Evolutionary conservation across 306 rosid genomes (phyloP), one percentile per base, ranked within the genome.

Genomic region (Cicer cuneatum): DNA sequence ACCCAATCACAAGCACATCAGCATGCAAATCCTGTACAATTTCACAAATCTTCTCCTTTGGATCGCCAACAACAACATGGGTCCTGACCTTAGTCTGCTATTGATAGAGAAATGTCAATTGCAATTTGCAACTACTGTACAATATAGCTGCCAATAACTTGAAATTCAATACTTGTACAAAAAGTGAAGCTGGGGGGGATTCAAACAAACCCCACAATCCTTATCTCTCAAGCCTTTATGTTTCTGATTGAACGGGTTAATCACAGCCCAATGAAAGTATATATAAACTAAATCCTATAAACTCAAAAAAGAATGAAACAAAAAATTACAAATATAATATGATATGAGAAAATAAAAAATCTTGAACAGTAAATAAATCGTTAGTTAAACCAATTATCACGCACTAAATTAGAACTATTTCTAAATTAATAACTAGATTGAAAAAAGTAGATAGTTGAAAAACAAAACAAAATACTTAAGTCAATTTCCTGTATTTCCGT

Each of bases 11-110:
- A 70, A 93, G 97, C 76, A 91, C 78, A 81, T 93, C 97, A 76
- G 91, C 96, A 46, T 82, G 82, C 82, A 87, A 81, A 77, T 83
- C 83, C 71, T 84, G 85, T 21, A 75, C 90, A 56, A 83, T 84
- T 82, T 93, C 96, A 76, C 97, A 88, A 59, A 93, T 91, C 86
- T 91, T 93, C 81, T 91, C 98, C 70, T 88, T 93, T 12, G 98
- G 91, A 72, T 93, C 96, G 67, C 98, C 98, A 73, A 93, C 73
- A 51, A 88, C 86, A 42, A 93, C 91, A 61, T 82, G 86, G 5
- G 92, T 89, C 72, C 80, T 86, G 78, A 87, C 92, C 24, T 71
- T 73, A 63, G 70, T 79, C 90, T 86, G 74, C 60, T 33, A 8
- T 5, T 45, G 43, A 79, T 18, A 71, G 37, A 65, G 63, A 57